Conservation (phyloP, 1,284 basidiomycete species). For the Porphyrellus sp. region DNA sequence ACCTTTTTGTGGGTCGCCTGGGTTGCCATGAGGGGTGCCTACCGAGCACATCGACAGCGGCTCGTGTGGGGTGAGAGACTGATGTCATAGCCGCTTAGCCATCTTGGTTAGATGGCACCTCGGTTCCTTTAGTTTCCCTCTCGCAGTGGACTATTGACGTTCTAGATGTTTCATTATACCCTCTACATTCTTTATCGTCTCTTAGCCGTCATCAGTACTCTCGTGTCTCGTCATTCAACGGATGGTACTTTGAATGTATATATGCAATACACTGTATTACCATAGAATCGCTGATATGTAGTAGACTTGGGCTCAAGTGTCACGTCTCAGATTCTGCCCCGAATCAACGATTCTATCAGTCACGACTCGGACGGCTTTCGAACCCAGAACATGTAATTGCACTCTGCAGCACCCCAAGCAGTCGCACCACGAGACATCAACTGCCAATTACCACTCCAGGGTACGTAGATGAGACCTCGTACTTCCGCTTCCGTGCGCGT, state of each 20-base stretch:
- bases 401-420: constrained; percentile 61
- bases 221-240: background rate
- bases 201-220: background rate
- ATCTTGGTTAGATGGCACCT: background rate
- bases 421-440: constrained; percentile 57
- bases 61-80: constrained; percentile 74
- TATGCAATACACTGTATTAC: constrained; percentile 20
- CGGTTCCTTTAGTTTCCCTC: background rate
- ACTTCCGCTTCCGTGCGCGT: constrained; percentile 73
- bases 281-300: constrained; percentile 7
- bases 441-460: constrained; percentile 71
- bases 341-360: background rate
- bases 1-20: constrained; percentile 57
- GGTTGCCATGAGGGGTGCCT: constrained; percentile 59
- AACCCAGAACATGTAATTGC: constrained; percentile 83
- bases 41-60: constrained; percentile 65
- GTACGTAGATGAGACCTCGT: constrained; percentile 80
- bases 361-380: constrained; percentile 48
- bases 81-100: constrained; percentile 47
- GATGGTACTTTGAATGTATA: constrained; percentile 8
- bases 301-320: background rate
- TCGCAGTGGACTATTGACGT: background rate
- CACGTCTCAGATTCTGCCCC: no score
- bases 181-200: background rate
- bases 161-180: background rate